A percentile compares a stretch with the other conserved stretches of the same genome.
Evolutionary conservation across 1,284 basidiomycete species (phyloP).

Genomic region (Boletellus sp.): DNA sequence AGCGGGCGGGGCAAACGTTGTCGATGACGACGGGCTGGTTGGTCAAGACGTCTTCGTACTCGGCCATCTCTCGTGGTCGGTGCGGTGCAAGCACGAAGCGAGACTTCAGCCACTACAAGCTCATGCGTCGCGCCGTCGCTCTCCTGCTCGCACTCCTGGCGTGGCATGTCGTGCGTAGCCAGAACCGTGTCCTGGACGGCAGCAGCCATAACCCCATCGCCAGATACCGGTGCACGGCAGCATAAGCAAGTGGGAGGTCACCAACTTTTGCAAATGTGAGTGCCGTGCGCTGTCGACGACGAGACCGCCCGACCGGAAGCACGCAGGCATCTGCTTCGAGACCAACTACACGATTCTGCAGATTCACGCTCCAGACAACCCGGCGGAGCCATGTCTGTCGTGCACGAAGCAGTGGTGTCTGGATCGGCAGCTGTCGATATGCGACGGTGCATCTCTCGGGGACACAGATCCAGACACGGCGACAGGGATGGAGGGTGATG

Average conservation of each 20-base stretch:
- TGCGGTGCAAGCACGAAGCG: too few relatives aligned
- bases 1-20: constrained; percentile 62
- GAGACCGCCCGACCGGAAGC: constrained; percentile 8
- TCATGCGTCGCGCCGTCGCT: too few relatives aligned
- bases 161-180: constrained; percentile 28
- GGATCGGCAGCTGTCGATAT: constrained; percentile 87
- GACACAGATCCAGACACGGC: constrained; percentile 88
- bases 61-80: constrained; percentile 51
- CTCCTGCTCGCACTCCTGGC: constrained; percentile 19
- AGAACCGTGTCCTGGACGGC: neutral
- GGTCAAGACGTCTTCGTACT: constrained; percentile 87
- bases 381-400: constrained; percentile 83
- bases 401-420: constrained; percentile 96
- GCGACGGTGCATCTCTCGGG: constrained; percentile 79
- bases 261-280: constrained; percentile 80
- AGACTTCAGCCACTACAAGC: constrained; percentile 1
- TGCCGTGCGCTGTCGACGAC: constrained; percentile 7
- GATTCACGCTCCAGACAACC: constrained; percentile 77
- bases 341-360: constrained; percentile 85
- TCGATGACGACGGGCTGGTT: constrained; percentile 95
- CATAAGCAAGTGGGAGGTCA: constrained; percentile 76
- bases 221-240: constrained; percentile 46
- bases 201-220: constrained; percentile 13
- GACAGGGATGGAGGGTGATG: constrained; percentile 94
- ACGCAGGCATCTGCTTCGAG: constrained; percentile 83